Conservation (phyloP, 2,329 filamentous ascomycete species). For the Aspergillus spinulosporus region DNA sequence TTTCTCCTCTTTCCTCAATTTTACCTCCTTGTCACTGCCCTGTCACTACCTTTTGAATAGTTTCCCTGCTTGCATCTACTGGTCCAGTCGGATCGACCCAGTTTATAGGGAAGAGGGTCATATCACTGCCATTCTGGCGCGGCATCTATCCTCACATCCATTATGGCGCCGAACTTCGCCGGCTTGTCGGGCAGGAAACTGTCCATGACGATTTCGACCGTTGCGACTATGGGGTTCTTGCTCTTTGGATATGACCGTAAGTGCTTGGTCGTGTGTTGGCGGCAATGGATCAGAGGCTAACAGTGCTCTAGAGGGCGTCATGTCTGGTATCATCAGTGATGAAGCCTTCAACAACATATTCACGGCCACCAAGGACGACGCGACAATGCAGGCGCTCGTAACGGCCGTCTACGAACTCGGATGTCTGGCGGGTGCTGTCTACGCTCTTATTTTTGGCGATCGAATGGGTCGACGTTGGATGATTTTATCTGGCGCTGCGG, state of each 20-base stretch:
- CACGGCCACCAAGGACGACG: constrained; percentile 37
- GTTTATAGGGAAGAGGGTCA: background rate
- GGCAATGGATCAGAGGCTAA: background rate
- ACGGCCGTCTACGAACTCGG: constrained; percentile 38
- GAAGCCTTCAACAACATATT: constrained; percentile 36
- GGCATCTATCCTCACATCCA: constrained; percentile 4
- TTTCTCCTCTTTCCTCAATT: constrained; percentile 16
- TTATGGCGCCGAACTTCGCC: constrained; percentile 57
- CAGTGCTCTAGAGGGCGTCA: constrained; percentile 35
- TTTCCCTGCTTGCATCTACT: background rate
- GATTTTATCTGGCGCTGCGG: constrained; percentile 58
- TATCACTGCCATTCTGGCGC: background rate
- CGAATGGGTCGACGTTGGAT: constrained; percentile 45
- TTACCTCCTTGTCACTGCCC: background rate
- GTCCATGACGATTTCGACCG: constrained; percentile 59
- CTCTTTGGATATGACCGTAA: constrained; percentile 60
- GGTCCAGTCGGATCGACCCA: background rate
- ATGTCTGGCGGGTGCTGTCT: constrained; percentile 42
- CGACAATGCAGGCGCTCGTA: constrained; percentile 39
- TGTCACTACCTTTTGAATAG: constrained; percentile 1
- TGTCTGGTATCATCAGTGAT: constrained; percentile 43
- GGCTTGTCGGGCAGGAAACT: constrained; percentile 61
- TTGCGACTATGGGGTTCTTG: constrained; percentile 64
- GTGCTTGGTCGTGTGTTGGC: constrained; percentile 15
- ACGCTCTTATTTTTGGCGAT: constrained; percentile 39